A percentile compares a stretch with the other conserved stretches of the same genome.
These are phyloP conservation scores for Beta lomatogona DNA, from an alignment of 179 eudicot species.

Conservation along the genomic window DNA sequence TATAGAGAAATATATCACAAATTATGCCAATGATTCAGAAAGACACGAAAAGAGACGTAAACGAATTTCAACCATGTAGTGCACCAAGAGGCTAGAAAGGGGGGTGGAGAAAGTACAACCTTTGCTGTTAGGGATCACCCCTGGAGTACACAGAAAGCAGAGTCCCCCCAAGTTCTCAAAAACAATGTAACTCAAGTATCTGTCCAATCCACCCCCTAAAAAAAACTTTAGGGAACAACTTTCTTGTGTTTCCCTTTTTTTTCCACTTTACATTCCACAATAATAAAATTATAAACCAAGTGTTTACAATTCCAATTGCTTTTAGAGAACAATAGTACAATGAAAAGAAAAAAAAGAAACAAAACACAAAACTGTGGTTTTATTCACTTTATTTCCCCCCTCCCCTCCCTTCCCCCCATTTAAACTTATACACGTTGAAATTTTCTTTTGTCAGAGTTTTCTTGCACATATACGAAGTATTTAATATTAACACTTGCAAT, in stretches of 20 bases:
- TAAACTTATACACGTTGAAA: slow-evolving; percentile 11
- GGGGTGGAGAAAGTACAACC: too few species aligned
- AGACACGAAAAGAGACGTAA: too few species aligned
- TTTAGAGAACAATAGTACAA: slow-evolving; percentile 24
- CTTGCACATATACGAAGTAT: slow-evolving; percentile 18
- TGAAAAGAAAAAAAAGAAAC: background rate
- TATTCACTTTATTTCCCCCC: slow-evolving; percentile 34
- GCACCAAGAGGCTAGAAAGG: too few species aligned
- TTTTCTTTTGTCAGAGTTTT: slow-evolving; percentile 31
- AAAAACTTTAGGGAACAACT: background rate
- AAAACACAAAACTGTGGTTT: slow-evolving; percentile 34
- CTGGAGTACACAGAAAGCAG: too few species aligned
- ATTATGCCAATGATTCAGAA: too few species aligned
- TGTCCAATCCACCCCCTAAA: background rate
- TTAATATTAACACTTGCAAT: slow-evolving; percentile 40
- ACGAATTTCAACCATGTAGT: too few species aligned
- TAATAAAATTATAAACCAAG: slow-evolving; percentile 14
- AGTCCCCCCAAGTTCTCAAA: background rate
- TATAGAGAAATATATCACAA: too few species aligned
- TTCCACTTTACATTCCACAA: slow-evolving; percentile 10
- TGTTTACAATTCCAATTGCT: slow-evolving; percentile 29
- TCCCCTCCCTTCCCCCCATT: slow-evolving; percentile 2
- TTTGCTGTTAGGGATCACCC: too few species aligned
- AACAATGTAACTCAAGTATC: background rate
- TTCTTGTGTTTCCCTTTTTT: background rate